These are phyloP conservation scores for Neohortaea acidophila DNA, from an alignment of 495 filamentous ascomycete genomes.

Conservation along the genomic window DNA sequence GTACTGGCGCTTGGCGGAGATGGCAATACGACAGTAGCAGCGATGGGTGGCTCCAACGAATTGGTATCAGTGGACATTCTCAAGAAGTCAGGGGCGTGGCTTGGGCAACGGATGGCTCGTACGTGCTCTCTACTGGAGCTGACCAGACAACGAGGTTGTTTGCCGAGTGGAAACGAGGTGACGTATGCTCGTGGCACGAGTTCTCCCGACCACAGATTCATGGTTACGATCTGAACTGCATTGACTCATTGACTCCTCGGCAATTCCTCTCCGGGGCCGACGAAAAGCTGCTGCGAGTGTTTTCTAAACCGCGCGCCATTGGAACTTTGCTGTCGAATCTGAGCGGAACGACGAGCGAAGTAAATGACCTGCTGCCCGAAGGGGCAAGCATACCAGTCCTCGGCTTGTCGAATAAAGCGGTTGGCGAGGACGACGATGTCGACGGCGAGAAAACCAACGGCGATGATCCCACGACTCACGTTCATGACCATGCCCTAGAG, in stretches of 20 bases:
- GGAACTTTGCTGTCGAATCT: slow-evolving; percentile 56
- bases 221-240: slow-evolving; percentile 94
- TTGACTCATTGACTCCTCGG: slow-evolving; percentile 51
- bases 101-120: slow-evolving; percentile 72
- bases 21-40: slow-evolving; percentile 47
- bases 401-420: slow-evolving; percentile 90
- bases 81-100: slow-evolving; percentile 61
- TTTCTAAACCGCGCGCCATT: slow-evolving; percentile 74
- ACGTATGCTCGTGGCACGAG: slow-evolving; percentile 67
- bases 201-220: slow-evolving; percentile 93
- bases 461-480: slow-evolving; percentile 10
- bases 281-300: slow-evolving; percentile 91
- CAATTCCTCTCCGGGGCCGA: slow-evolving; percentile 93
- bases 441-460: slow-evolving; percentile 10
- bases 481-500: slow-evolving; percentile 19
- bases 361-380: slow-evolving; percentile 48
- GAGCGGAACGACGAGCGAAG: slow-evolving; percentile 32
- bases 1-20: slow-evolving; percentile 83
- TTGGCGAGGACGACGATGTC: slow-evolving; percentile 39
- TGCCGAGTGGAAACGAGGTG: slow-evolving; percentile 57
- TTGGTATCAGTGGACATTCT: slow-evolving; percentile 74
- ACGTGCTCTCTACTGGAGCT: slow-evolving; percentile 72
- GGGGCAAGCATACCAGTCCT: slow-evolving; percentile 88
- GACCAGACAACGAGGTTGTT: slow-evolving; percentile 93
- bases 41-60: slow-evolving; percentile 55